These are phyloP conservation scores for Abrus precatorius DNA, from an alignment of 306 rosid species.

Conservation along the genomic window DNA sequence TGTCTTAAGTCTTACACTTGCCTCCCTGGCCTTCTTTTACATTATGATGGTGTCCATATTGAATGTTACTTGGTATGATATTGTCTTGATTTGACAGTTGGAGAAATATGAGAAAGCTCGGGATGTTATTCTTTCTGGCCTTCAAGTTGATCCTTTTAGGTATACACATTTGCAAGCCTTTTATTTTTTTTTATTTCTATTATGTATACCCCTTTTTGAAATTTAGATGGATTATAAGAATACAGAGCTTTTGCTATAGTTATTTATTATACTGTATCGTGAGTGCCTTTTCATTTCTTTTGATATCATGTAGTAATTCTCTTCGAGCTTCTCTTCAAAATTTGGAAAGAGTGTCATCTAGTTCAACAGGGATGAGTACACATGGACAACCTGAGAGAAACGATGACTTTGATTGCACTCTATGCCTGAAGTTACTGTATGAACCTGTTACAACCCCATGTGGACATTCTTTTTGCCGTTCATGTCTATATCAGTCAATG, in stretches of 20 bases:
- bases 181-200: constrained; percentile 3
- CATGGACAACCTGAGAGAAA: constrained; percentile 73
- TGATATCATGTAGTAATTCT: constrained; percentile 69
- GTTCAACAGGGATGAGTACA: constrained; percentile 50
- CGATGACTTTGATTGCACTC: constrained; percentile 92
- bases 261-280: constrained; percentile 40
- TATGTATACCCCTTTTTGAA: constrained; percentile 14
- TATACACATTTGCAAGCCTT: constrained; percentile 47
- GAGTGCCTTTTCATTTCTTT: constrained; percentile 46
- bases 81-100: constrained; percentile 67
- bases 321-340: constrained; percentile 74
- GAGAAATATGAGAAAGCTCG: constrained; percentile 87
- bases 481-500: constrained; percentile 93
- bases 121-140: constrained; percentile 91
- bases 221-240: constrained; percentile 34
- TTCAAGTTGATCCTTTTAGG: constrained; percentile 90
- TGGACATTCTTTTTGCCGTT: constrained; percentile 97
- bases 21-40: constrained; percentile 29
- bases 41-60: constrained; percentile 30
- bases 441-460: constrained; percentile 98
- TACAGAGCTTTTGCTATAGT: constrained; percentile 37
- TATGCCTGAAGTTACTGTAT: constrained; percentile 86
- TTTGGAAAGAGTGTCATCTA: constrained; percentile 66
- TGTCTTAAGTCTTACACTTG: constrained; percentile 20
- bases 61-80: constrained; percentile 22